Evolutionary conservation across 2,329 filamentous ascomycete species (phyloP), one percentile per base, ranked within the genome.

Genomic region (Pseudocercospora pini-densiflorae): DNA sequence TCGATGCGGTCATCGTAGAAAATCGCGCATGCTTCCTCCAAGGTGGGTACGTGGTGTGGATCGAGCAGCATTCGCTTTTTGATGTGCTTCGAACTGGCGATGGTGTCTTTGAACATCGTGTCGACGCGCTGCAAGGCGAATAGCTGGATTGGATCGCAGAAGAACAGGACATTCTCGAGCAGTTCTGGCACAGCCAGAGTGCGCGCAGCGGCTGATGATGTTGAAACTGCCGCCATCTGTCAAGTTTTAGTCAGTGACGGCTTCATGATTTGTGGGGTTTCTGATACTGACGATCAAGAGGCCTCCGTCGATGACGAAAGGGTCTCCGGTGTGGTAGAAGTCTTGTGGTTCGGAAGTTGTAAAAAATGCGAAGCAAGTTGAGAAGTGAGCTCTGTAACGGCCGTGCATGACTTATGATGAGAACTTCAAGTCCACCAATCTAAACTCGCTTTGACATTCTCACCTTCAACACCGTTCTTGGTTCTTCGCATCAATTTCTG

Each of bases 111-210:
- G 59, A 65, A 65, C 21, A 5, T 54, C n/a, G 33, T 61, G 47
- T 61, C 45, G 63, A 65, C 63, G 27, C 58, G 58, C 47, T 61
- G 47, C 4, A 65, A 24, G 49, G 29, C 43, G 23, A 57, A 65
- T 7, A 65, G 58, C 23, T 61, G 31, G 19, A 58, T 58, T 8
- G 61, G 21, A 14, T 63, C 53, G 40, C n/a, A 12, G 14, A 19
- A 58, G 19, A 24, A 4, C 49, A 64, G 62, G 10, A 64, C 54
- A 27, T 64, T 60, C 29, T 45, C 43, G 43, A 45, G 43, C 14
- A 45, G 19, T 21, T 49, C 45, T 49, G n/a, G 45, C 7, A 23
- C 23, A 21, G 43, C 16, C 5, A 45, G 43, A 8, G 43, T 45
- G 43, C 43, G 43, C 19, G 14, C 16, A 24, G 45, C 45, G 7